Base-by-base conservation (phyloP, 192 early-diverging fungal genomes). In the Coemansia sp. region DNA sequence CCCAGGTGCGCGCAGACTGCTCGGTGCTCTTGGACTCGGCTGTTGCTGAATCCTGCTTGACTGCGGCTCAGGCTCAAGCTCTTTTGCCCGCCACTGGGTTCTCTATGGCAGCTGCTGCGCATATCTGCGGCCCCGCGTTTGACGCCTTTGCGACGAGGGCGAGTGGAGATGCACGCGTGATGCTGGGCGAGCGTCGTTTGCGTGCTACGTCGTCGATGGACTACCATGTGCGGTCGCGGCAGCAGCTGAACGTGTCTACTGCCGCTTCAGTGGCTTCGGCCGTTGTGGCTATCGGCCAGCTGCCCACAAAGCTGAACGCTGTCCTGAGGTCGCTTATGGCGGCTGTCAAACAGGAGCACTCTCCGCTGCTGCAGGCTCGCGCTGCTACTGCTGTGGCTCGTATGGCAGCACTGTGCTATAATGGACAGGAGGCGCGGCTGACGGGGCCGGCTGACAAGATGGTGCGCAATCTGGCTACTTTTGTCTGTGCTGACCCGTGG, bases 311-410 rank as follows among this genome's bases (percentile, higher is more conserved):
- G 73, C 84, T 96, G 8, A 96, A 92, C 66, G 87, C 90, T 0
- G 78, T 99, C 9, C 89, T 98, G 53, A 88, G 95, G 26, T 79
- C 90, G 53, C 76, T 99, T 32, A 98, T 97, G 94, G 88, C 91
- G 46, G 87, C 90, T 16, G 84, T 97, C 64, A 93, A 95, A 75
- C 73, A 70, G 42, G 91, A 92, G 72, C 66, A 46, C 10, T 85
- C 83, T 26, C 75, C 67, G 32, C 74, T 87, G 44, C 63, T 92
- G 32, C 91, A 92, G 67, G 21, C 52, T 33, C 84, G 91, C 10
- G 80, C 84, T 23, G 89, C 88, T 2, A 35, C 26, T 1, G 88
- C 89, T 30, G 85, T 88, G 0, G 78, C 80, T 3, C 75, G 78
- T 4, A 47, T 88, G 60, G 67, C 71, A 37, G 77, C 73, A 9